Conservation (phyloP, 2,329 filamentous ascomycete species). For the Dothistroma pini region DNA sequence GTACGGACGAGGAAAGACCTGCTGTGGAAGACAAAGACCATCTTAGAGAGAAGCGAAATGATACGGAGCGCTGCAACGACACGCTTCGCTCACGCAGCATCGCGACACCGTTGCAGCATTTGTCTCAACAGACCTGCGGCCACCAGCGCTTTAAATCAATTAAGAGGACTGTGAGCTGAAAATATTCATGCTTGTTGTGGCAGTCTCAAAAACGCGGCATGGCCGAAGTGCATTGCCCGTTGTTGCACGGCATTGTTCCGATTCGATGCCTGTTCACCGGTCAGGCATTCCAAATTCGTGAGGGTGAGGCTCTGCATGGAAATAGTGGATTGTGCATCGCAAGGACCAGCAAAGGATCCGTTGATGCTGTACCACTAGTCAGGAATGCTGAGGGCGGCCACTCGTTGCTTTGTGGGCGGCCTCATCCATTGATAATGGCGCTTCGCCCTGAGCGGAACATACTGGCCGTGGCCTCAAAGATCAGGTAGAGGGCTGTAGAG, state of each 20-base stretch:
- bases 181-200: background rate
- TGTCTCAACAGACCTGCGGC: too few species aligned
- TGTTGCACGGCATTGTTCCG: background rate
- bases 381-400: background rate
- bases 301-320: background rate
- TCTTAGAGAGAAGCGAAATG: background rate
- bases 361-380: background rate
- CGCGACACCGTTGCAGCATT: background rate
- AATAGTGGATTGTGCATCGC: background rate
- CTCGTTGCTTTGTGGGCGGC: background rate
- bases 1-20: background rate
- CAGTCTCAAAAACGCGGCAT: background rate
- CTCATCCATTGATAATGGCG: background rate
- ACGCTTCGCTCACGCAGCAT: background rate
- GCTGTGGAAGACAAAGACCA: background rate
- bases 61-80: background rate
- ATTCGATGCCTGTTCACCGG: background rate
- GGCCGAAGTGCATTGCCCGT: background rate
- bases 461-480: background rate
- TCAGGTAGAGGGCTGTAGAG: background rate
- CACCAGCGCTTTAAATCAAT: background rate
- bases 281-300: background rate
- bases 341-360: background rate
- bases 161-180: background rate
- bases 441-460: background rate